These are phyloP conservation scores for Cercospora sojina DNA, from an alignment of 2,329 filamentous ascomycete genomes.

Conservation along the genomic window DNA sequence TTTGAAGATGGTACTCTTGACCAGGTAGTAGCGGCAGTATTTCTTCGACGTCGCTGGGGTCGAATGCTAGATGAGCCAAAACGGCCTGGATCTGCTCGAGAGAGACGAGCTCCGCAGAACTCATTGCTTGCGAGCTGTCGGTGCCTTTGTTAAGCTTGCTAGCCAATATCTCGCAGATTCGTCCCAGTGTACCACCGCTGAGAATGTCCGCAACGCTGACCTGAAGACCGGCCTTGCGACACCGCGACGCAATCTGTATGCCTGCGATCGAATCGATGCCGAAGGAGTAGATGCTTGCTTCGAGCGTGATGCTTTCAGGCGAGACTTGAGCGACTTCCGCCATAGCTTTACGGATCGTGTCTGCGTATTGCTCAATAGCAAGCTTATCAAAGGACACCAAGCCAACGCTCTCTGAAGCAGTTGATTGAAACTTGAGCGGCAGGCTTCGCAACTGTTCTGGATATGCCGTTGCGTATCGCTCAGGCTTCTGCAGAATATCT, in stretches of 20 bases:
- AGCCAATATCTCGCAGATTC: conserved; percentile 19
- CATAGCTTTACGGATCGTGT: conserved; percentile 19
- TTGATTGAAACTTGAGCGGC: conserved; percentile 4
- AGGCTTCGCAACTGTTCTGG: conserved; percentile 14
- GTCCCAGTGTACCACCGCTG: conserved; percentile 18
- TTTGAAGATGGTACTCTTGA: conserved; percentile 19
- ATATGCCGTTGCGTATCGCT: conserved; percentile 15
- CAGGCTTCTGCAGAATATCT: conserved; percentile 18
- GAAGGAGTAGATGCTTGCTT: conserved; percentile 20
- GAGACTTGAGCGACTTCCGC: conserved; percentile 19
- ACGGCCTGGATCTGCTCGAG: background rate
- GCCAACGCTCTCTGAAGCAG: background rate
- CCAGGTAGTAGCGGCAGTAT: conserved; percentile 19
- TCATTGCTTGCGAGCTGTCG: background rate
- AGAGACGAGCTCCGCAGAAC: conserved; percentile 1
- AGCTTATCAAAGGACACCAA: conserved; percentile 2
- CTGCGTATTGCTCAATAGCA: conserved; percentile 12
- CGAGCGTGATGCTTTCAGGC: conserved; percentile 14
- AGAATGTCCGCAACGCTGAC: conserved; percentile 21
- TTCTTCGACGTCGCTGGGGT: conserved; percentile 11
- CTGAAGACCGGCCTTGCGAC: conserved; percentile 14
- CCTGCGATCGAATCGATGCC: conserved; percentile 22
- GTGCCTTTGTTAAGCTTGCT: background rate
- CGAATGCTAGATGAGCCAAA: background rate
- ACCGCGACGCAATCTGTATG: conserved; percentile 20